A percentile compares a stretch with the other conserved stretches of the same genome.
Evolutionary conservation across 1,139 yeast species (phyloP).

Genomic region (Keqinozyma sinolaborantium): DNA sequence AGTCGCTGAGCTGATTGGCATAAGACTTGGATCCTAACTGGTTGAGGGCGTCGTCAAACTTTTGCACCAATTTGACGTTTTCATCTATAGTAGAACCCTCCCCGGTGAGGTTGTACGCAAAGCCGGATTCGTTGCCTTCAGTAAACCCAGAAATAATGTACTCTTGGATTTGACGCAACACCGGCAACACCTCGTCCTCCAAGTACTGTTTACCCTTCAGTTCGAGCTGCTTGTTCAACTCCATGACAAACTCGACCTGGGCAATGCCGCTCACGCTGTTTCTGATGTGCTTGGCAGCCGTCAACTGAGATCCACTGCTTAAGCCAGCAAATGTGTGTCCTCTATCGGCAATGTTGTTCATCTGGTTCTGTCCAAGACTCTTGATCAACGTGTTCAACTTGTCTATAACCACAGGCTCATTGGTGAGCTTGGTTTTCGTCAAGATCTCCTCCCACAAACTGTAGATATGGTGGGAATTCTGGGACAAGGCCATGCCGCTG

Average conservation of each 20-base stretch:
- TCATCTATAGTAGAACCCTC: slow-evolving; percentile 38
- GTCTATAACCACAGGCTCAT: slow-evolving; percentile 42
- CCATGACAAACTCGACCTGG: slow-evolving; percentile 69
- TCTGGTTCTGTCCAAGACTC: slow-evolving; percentile 71
- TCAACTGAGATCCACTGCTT: slow-evolving; percentile 61
- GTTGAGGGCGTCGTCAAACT: slow-evolving; percentile 25
- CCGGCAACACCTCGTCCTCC: slow-evolving; percentile 56
- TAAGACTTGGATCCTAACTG: slow-evolving; percentile 2
- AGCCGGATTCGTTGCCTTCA: slow-evolving; percentile 15
- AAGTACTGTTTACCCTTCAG: slow-evolving; percentile 48
- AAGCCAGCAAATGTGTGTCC: slow-evolving; percentile 86
- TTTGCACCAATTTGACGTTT: slow-evolving; percentile 38
- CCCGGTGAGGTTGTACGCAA: slow-evolving; percentile 60
- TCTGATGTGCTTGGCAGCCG: slow-evolving; percentile 55
- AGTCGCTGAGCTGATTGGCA: slow-evolving; percentile 8
- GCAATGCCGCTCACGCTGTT: slow-evolving; percentile 71
- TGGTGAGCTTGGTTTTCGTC: slow-evolving; percentile 59
- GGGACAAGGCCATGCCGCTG: slow-evolving; percentile 69
- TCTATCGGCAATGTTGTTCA: slow-evolving; percentile 75
- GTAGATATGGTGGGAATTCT: slow-evolving; percentile 59
- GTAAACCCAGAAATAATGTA: slow-evolving; percentile 32
- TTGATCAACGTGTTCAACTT: slow-evolving; percentile 74
- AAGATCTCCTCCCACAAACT: slow-evolving; percentile 68
- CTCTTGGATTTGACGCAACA: slow-evolving; percentile 52
- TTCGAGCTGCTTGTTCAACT: slow-evolving; percentile 52